Evolutionary conservation across 2,329 filamentous ascomycete genomes (phyloP).

Genomic region (Sclerotinia spermophila): DNA sequence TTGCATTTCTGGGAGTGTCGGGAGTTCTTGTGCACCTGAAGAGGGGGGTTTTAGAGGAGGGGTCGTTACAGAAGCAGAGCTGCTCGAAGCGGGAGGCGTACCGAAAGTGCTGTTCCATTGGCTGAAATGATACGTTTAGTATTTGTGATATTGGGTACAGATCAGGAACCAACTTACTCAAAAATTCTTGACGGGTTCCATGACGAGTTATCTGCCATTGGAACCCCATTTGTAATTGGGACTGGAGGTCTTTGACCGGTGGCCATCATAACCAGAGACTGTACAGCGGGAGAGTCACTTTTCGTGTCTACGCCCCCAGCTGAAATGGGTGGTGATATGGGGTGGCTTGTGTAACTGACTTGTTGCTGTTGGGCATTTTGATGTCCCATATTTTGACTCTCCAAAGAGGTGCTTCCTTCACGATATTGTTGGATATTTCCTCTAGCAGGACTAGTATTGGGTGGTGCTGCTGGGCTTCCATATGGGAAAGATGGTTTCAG

Average conservation of each 20-base stretch:
- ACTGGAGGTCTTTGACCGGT: slow-evolving; percentile 49
- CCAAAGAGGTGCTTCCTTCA: slow-evolving; percentile 29
- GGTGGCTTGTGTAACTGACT: slow-evolving; percentile 66
- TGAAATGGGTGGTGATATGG: slow-evolving; percentile 78
- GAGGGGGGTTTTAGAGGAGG: slow-evolving; percentile 39
- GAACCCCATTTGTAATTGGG: slow-evolving; percentile 35
- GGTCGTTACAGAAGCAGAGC: slow-evolving; percentile 37
- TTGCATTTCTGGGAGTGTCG: slow-evolving; percentile 45
- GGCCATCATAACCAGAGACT: slow-evolving; percentile 69
- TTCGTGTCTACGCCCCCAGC: slow-evolving; percentile 68
- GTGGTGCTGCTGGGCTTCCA: slow-evolving; percentile 58
- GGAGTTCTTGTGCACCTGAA: slow-evolving; percentile 46
- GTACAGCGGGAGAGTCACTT: slow-evolving; percentile 69
- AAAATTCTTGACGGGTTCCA: slow-evolving; percentile 90
- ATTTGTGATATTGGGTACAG: neutral
- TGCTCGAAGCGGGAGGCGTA: slow-evolving; percentile 42
- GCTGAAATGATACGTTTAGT: slow-evolving; percentile 47
- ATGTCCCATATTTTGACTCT: slow-evolving; percentile 49
- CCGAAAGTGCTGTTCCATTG: slow-evolving; percentile 96
- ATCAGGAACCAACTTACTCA: slow-evolving; percentile 60
- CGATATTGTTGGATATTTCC: slow-evolving; percentile 30
- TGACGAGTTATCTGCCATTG: slow-evolving; percentile 56
- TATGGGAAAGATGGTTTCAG: slow-evolving; percentile 85
- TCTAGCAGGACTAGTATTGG: slow-evolving; percentile 30
- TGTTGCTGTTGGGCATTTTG: slow-evolving; percentile 48